Percentiles rank a stretch among this genome's conserved stretches.
Evolutionary conservation across 495 filamentous ascomycete species (phyloP).

Genomic region (Annulohypoxylon moriforme): DNA sequence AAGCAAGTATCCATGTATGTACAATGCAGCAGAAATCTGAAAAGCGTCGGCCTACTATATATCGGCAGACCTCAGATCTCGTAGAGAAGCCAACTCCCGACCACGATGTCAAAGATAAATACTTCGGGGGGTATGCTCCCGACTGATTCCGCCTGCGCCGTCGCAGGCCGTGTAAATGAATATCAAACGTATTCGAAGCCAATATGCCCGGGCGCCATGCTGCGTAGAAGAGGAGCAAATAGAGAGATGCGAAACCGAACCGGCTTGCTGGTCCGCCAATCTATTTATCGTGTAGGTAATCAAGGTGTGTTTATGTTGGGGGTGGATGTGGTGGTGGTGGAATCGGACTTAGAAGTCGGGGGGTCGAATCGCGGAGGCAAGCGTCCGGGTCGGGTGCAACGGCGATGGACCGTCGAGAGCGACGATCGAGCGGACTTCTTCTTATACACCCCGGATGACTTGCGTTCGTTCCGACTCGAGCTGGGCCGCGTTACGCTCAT

Average conservation of each 20-base stretch:
- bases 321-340: background rate
- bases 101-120: constrained; percentile 22
- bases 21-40: constrained; percentile 25
- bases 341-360: constrained; percentile 5
- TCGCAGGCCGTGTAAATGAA: constrained; percentile 25
- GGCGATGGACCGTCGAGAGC: background rate
- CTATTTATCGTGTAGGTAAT: constrained; percentile 7
- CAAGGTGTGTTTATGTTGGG: constrained; percentile 1
- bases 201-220: constrained; percentile 45
- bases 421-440: constrained; percentile 19
- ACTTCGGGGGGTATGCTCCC: background rate
- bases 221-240: constrained; percentile 32
- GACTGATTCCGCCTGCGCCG: constrained; percentile 32
- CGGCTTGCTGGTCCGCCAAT: constrained; percentile 5
- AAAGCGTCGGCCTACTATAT: background rate
- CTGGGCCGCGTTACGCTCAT: constrained; percentile 91
- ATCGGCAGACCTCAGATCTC: constrained; percentile 7
- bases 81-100: constrained; percentile 18
- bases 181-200: constrained; percentile 33
- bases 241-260: constrained; percentile 9
- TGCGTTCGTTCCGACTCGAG: constrained; percentile 87
- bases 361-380: constrained; percentile 7
- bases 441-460: constrained; percentile 62
- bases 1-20: constrained; percentile 25
- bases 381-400: constrained; percentile 2